Conservation (phyloP, 176 grass and related monocot genomes). For the Paspalum notatum region DNA sequence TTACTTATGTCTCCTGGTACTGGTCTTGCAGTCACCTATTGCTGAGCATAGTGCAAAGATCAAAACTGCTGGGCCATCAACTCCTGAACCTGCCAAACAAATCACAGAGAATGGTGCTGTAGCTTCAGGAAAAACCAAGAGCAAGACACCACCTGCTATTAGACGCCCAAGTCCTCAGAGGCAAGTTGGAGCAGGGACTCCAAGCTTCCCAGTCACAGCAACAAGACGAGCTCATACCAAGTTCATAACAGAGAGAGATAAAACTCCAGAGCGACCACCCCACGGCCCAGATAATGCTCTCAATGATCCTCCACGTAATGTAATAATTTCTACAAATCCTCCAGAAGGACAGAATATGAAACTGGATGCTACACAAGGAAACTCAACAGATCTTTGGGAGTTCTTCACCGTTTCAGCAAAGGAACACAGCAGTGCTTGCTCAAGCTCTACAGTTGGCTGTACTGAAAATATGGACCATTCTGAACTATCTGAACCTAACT, state of each 20-base stretch:
- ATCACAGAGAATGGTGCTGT: conserved; percentile 46
- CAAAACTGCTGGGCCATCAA: conserved; percentile 51
- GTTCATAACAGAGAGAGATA: conserved; percentile 52
- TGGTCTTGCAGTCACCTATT: conserved; percentile 70
- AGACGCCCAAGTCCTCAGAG: conserved; percentile 60
- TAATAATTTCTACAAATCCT: conserved; percentile 32
- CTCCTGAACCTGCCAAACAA: conserved; percentile 61
- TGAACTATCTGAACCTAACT: conserved; percentile 55
- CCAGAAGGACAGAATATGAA: conserved; percentile 38
- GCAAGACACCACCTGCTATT: conserved; percentile 42
- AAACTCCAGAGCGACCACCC: conserved; percentile 39
- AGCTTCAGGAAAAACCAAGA: conserved; percentile 53
- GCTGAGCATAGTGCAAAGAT: conserved; percentile 59
- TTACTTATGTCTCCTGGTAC: conserved; percentile 22
- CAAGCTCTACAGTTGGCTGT: conserved; percentile 42
- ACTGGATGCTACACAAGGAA: conserved; percentile 25
- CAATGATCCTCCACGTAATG: conserved; percentile 20
- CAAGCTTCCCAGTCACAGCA: conserved; percentile 36
- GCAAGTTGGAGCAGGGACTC: conserved; percentile 42
- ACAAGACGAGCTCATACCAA: conserved; percentile 46
- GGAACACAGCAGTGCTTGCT: conserved; percentile 39
- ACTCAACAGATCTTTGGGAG: conserved; percentile 42
- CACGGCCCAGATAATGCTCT: conserved; percentile 35
- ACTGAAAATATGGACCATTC: conserved; percentile 44
- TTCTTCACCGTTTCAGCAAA: conserved; percentile 39